Base-by-base conservation (phyloP, 2,329 filamentous ascomycete species). In the Chrysoporthe deuterocubensis region DNA sequence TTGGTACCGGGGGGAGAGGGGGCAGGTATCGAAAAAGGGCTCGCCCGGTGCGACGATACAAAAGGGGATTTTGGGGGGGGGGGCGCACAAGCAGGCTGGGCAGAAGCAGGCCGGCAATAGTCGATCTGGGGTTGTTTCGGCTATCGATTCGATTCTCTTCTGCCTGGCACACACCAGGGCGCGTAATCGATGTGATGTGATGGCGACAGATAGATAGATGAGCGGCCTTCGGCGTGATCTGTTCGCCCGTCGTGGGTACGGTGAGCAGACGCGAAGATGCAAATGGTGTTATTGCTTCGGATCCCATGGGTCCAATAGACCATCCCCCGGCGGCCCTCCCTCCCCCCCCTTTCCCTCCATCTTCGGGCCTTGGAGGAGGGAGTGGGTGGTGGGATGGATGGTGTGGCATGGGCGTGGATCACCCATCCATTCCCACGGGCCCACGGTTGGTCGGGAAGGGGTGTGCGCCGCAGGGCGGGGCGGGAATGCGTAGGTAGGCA, bases 241-340 rank as follows among this genome's bases (percentile, higher is more conserved):
- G 13, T 54, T n/a, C 26, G 11, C 13, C 34, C 52, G 40, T n/a
- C 50, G 61, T 64, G 62, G 62, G 62, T 64, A 64, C 62, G 62
- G 62, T 34, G 62, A 64, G 62, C 40, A 60, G 26, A 32, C 16
- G n/a, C 5, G 16, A 7, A 8, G 21, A 11, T 3, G 8, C 3
- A 13, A 26, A 32, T 26, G 26, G 37, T 40, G 7, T 48, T 21
- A 11, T 43, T 9, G 13, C 16, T 34, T 34, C n/a, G 61, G 37
- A 56, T 44, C 13, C 50, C 50, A 42, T 64, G 50, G 48, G 42
- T 44, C 40, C 62, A 64, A 56, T 64, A 43, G 62, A 21, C 3
- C 21, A 13, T 32, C 32, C 26, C 50, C 61, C 50, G 62, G 40
- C 26, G 37, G 13, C 42, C 4, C 7, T 11, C 14, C 37, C 40